These are phyloP conservation scores for Ustilago bromivora DNA, from an alignment of 1,284 basidiomycete genomes.

Conservation along the genomic window DNA sequence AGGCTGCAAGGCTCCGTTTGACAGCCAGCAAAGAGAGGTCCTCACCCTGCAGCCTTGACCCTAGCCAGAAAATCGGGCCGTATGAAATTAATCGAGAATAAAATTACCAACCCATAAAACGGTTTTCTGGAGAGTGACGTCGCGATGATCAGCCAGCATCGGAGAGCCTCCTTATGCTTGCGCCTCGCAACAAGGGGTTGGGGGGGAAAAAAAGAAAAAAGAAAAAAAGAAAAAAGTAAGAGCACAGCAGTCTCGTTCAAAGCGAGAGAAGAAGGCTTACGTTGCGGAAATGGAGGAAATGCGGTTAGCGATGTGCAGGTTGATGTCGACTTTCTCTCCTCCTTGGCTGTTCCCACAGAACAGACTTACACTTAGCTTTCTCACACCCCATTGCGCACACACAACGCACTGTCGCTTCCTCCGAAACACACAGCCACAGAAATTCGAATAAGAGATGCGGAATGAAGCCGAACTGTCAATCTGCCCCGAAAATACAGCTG, in stretches of 20 bases:
- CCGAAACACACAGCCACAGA: neutral
- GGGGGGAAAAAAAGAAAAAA: neutral
- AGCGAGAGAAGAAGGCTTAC: neutral
- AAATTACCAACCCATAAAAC: neutral
- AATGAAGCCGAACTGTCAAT: neutral
- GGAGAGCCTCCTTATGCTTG: constrained; percentile 14
- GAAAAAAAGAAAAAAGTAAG: neutral
- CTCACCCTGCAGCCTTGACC: no score
- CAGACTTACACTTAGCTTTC: no score
- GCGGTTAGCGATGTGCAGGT: constrained; percentile 27
- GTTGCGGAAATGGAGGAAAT: constrained; percentile 1
- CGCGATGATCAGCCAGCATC: constrained; percentile 31
- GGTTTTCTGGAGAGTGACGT: constrained; percentile 17
- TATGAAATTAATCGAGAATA: neutral
- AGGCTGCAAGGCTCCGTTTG: no score
- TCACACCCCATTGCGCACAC: no score
- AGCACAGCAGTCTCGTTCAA: neutral
- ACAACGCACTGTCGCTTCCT: neutral
- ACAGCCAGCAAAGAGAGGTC: no score
- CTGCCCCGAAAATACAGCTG: no score
- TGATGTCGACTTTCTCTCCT: constrained; percentile 14
- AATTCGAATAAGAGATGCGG: neutral
- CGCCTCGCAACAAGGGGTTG: neutral
- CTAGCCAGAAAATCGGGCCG: no score
- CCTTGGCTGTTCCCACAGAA: no score